Conservation (phyloP, 805 yeast species). For the Saccharomycopsis synnaedendra region DNA sequence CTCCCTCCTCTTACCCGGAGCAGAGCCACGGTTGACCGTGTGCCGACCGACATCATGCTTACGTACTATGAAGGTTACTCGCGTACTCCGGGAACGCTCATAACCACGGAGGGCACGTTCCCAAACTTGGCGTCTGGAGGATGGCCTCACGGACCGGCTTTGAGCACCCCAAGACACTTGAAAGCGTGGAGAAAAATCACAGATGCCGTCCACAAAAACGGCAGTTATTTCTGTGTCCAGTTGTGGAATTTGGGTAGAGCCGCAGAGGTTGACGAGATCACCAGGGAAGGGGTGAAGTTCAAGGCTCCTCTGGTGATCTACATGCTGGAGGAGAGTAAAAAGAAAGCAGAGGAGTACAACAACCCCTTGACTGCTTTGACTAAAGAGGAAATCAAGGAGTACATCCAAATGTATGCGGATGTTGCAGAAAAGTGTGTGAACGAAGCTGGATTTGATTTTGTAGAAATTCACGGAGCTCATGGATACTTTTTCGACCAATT, state of each 20-base stretch:
- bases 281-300: conserved; percentile 26
- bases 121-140: conserved; percentile 24
- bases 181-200: conserved; percentile 29
- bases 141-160: conserved; percentile 21
- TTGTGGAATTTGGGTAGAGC: conserved; percentile 36
- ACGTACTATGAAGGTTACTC: conserved; percentile 50
- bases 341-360: conserved; percentile 24
- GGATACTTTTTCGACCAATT: conserved; percentile 46
- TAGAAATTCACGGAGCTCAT: conserved; percentile 55
- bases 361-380: conserved; percentile 22
- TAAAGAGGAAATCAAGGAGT: conserved; percentile 27
- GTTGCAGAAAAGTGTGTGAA: conserved; percentile 40
- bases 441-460: conserved; percentile 42
- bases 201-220: conserved; percentile 34
- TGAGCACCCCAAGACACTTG: conserved; percentile 22
- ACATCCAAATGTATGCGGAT: conserved; percentile 25
- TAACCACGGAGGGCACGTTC: conserved; percentile 49
- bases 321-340: conserved; percentile 25
- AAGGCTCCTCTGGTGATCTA: conserved; percentile 29
- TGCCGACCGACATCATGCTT: conserved; percentile 35
- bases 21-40: conserved; percentile 25
- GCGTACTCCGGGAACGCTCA: conserved; percentile 41
- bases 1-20: conserved; percentile 40
- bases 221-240: conserved; percentile 29
- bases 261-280: conserved; percentile 27